Conservation (phyloP, 371 early-diverging fungal species). For the Saksenaea vasiformis region DNA sequence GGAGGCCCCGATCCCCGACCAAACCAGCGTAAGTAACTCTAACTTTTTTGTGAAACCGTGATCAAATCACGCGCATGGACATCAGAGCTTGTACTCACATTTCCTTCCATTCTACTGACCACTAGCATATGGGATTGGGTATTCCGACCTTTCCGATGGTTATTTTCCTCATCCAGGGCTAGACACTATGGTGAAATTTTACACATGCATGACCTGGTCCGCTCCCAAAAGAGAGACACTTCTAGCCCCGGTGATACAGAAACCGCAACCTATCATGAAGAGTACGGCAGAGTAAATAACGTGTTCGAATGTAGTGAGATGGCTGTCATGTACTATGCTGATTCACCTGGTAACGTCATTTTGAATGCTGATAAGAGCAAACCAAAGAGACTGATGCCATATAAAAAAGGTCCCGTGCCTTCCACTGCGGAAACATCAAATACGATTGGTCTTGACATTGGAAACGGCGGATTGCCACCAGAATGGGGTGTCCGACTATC, state of each 20-base stretch:
- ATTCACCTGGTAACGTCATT: slow-evolving; percentile 62
- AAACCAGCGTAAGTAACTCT: not conserved
- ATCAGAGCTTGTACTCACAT: not conserved
- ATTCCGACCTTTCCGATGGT: not conserved
- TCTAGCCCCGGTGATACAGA: slow-evolving; percentile 19
- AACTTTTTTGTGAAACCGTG: not conserved
- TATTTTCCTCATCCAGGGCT: slow-evolving; percentile 23
- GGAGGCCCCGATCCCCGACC: not conserved
- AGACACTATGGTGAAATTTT: slow-evolving; percentile 43
- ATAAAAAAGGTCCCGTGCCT: slow-evolving; percentile 57
- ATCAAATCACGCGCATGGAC: not conserved
- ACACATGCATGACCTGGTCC: slow-evolving; percentile 51
- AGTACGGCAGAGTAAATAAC: slow-evolving; percentile 76
- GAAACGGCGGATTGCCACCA: slow-evolving; percentile 68
- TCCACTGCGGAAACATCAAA: slow-evolving; percentile 22
- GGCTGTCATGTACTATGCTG: slow-evolving; percentile 67
- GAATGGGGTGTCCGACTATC: slow-evolving; percentile 75
- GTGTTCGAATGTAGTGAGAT: slow-evolving; percentile 66
- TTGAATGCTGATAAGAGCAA: not conserved
- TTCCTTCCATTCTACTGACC: not conserved
- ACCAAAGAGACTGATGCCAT: not conserved
- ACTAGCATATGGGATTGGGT: slow-evolving; percentile 9
- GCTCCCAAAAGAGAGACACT: slow-evolving; percentile 37
- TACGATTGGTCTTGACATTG: slow-evolving; percentile 43
- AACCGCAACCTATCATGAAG: slow-evolving; percentile 51